Conservation (phyloP, 2,329 filamentous ascomycete species). For the Penicillium olsonii region DNA sequence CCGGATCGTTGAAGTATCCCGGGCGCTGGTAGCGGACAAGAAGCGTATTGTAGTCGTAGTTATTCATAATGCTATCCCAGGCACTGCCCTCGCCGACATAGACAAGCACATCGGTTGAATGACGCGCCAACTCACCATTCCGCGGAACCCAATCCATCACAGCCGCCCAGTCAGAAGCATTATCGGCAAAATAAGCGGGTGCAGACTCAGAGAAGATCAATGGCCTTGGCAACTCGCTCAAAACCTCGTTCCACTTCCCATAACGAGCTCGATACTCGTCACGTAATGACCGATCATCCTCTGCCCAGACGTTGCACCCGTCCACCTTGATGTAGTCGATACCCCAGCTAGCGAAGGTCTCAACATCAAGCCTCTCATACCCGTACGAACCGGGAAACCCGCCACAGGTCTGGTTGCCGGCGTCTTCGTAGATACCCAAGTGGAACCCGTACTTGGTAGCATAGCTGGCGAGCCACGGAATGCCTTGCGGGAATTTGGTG, state of each 20-base stretch:
- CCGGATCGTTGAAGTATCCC: conserved; percentile 51
- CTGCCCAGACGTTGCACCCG: conserved; percentile 41
- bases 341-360: conserved; percentile 41
- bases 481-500: conserved; percentile 45
- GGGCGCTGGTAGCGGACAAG: conserved; percentile 48
- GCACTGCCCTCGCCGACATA: conserved; percentile 44
- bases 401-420: conserved; percentile 48
- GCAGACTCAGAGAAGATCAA: conserved; percentile 51
- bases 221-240: conserved; percentile 37
- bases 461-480: conserved; percentile 45
- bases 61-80: conserved; percentile 53
- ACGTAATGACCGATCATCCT: conserved; percentile 18
- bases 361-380: conserved; percentile 46
- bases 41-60: conserved; percentile 49
- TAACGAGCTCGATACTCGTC: conserved; percentile 37
- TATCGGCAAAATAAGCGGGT: conserved; percentile 48
- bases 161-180: conserved; percentile 48
- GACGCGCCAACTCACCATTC: conserved; percentile 48
- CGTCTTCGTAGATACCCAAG: conserved; percentile 51
- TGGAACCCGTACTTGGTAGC: conserved; percentile 44
- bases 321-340: conserved; percentile 55
- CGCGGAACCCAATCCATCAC: conserved; percentile 49
- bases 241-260: conserved; percentile 46
- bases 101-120: conserved; percentile 47
- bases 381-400: conserved; percentile 46